Conservation (phyloP, 2,329 filamentous ascomycete genomes). For the Thelonectria discophora region DNA sequence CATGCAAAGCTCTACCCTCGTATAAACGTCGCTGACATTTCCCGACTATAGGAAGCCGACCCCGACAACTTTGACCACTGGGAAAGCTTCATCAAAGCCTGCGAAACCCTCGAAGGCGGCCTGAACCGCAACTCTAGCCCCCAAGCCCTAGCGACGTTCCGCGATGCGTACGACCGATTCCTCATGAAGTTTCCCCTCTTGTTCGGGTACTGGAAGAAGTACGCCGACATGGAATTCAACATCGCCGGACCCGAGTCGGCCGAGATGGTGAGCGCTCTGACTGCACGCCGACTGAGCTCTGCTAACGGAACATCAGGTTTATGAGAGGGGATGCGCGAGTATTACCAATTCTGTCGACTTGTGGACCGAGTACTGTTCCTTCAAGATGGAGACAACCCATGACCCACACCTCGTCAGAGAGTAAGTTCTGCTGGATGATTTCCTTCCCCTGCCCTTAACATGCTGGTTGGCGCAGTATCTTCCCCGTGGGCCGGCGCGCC, state of each 20-base stretch:
- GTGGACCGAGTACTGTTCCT: conserved; percentile 96
- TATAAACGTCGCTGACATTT: conserved; percentile 35
- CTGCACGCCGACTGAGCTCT: conserved; percentile 1
- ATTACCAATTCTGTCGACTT: conserved; percentile 94
- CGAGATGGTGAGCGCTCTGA: conserved; percentile 78
- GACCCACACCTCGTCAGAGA: conserved; percentile 96
- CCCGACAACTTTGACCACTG: conserved; percentile 93
- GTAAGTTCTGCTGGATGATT: conserved; percentile 84
- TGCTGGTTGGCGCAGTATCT: conserved; percentile 57
- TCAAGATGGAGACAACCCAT: conserved; percentile 98
- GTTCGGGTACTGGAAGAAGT: conserved; percentile 99
- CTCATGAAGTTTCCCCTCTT: conserved; percentile 93
- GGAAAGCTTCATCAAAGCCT: conserved; percentile 89
- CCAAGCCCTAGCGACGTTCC: conserved; percentile 86
- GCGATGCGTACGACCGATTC: conserved; percentile 90
- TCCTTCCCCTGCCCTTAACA: conserved; percentile 75
- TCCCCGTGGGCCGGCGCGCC: conserved; percentile 52
- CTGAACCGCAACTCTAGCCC: conserved; percentile 97
- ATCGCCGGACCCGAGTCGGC: conserved; percentile 97
- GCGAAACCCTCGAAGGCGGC: conserved; percentile 87
- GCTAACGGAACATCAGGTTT: conserved; percentile 69
- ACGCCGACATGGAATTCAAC: conserved; percentile 96
- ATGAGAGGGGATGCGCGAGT: conserved; percentile 93
- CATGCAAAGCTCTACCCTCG: background rate
- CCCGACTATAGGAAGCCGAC: conserved; percentile 64